A percentile compares a stretch with the other conserved stretches of the same genome.
Evolutionary conservation across 169 alveolate species (phyloP).

Genomic region (Prorocentrum cordatum): DNA sequence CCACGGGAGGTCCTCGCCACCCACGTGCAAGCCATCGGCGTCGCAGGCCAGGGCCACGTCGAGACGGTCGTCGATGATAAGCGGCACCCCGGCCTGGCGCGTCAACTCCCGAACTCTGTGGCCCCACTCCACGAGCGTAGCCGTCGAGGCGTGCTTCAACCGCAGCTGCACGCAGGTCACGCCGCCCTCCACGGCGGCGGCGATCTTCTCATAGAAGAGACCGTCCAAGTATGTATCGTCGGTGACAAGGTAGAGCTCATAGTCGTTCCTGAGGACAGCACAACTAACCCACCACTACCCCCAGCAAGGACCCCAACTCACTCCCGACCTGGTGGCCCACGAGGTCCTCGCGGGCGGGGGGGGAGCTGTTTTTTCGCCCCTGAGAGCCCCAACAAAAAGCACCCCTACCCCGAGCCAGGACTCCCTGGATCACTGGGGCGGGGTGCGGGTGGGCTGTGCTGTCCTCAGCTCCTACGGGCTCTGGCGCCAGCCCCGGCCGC

Average conservation of each 20-base stretch:
- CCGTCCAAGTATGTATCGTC: conserved; percentile 31
- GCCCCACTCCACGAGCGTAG: conserved; percentile 5
- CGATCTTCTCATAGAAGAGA: conserved; percentile 22
- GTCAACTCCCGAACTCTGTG: conserved; percentile 44
- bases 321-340: too few species aligned
- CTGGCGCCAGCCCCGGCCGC: too few species aligned
- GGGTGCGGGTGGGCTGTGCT: too few species aligned
- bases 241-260: conserved; percentile 31
- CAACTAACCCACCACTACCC: too few species aligned
- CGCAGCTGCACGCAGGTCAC: conserved; percentile 74
- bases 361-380: too few species aligned
- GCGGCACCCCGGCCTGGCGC: conserved; percentile 69
- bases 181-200: conserved; percentile 70
- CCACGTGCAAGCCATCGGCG: conserved; percentile 76
- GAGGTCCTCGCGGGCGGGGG: too few species aligned
- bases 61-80: conserved; percentile 73
- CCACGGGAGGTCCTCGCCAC: conserved; percentile 73
- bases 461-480: too few species aligned
- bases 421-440: too few species aligned
- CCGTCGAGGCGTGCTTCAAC: conserved; percentile 68
- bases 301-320: too few species aligned
- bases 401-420: too few species aligned
- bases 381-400: too few species aligned
- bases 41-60: conserved; percentile 74
- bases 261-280: too few species aligned